Evolutionary conservation across 2,329 filamentous ascomycete genomes (phyloP).

Genomic region (Diaporthe longicolla): DNA sequence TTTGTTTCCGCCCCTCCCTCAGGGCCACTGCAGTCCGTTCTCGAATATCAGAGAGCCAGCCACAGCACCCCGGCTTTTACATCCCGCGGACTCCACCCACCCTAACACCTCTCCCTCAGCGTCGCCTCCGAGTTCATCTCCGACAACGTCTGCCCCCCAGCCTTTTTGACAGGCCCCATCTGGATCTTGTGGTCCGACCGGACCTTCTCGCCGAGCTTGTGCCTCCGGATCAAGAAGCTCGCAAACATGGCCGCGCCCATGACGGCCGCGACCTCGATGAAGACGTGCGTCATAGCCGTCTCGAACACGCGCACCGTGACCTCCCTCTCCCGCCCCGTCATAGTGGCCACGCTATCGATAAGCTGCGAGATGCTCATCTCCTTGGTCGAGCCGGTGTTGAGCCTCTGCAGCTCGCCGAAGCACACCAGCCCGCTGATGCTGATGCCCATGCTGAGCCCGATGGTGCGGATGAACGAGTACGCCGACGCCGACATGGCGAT

Average conservation of each 20-base stretch:
- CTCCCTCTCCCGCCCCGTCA: background rate
- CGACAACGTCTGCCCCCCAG: background rate
- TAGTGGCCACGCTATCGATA: background rate
- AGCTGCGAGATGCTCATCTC: conserved; percentile 27
- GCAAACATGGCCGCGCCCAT: conserved; percentile 35
- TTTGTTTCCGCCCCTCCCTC: background rate
- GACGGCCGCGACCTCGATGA: conserved; percentile 32
- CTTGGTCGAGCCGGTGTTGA: background rate
- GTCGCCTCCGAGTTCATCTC: background rate
- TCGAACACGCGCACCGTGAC: background rate
- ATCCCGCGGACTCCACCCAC: background rate
- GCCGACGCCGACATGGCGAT: conserved; percentile 35
- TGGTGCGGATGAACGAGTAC: conserved; percentile 37
- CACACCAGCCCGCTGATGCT: conserved; percentile 38
- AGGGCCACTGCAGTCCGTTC: background rate
- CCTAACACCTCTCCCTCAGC: conserved; percentile 6
- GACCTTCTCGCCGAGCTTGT: conserved; percentile 31
- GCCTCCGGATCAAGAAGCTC: conserved; percentile 24
- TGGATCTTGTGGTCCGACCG: conserved; percentile 35
- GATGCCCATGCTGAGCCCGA: conserved; percentile 36
- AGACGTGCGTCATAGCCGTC: conserved; percentile 31
- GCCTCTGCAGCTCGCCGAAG: conserved; percentile 31
- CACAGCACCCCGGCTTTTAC: background rate
- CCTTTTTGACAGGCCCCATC: background rate
- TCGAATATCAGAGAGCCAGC: background rate